These are phyloP conservation scores for Solanum bulbocastanum DNA, from an alignment of 257 asterid species.

Conservation along the genomic window DNA sequence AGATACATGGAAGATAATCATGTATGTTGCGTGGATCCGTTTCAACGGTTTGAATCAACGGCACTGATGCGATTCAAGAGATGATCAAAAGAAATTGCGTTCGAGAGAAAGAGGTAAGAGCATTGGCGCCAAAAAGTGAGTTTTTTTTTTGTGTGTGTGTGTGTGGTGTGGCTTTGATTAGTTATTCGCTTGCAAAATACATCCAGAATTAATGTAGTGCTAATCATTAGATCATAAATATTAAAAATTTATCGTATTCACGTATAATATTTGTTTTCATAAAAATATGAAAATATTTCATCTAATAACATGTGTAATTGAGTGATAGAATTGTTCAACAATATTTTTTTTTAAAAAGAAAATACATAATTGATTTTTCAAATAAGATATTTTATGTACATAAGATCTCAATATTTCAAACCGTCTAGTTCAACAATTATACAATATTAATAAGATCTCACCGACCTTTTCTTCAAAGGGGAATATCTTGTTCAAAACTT, in stretches of 20 bases:
- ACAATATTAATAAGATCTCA: background rate
- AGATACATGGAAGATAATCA: too few species aligned
- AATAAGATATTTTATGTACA: too few species aligned
- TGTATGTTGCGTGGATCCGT: background rate
- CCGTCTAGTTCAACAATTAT: background rate
- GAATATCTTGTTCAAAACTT: background rate
- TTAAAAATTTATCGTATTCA: background rate
- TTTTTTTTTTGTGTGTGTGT: background rate
- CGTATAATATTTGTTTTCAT: too few species aligned
- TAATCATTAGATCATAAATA: background rate
- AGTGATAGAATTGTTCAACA: background rate
- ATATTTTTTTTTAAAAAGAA: too few species aligned
- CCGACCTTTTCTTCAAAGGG: background rate
- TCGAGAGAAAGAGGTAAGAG: background rate
- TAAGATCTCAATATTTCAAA: background rate
- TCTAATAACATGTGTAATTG: background rate
- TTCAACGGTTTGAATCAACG: slow-evolving; percentile 13
- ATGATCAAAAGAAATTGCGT: background rate
- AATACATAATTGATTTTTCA: too few species aligned
- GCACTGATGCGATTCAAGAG: slow-evolving; percentile 6
- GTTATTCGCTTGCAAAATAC: background rate
- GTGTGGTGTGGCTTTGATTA: background rate
- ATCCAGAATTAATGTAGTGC: background rate
- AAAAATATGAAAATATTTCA: background rate
- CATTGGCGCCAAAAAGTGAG: background rate